A percentile compares a stretch with the other conserved stretches of the same genome.
Evolutionary conservation across 2,329 filamentous ascomycete species (phyloP).

Genomic region (Aspergillus pseudotamarii): DNA sequence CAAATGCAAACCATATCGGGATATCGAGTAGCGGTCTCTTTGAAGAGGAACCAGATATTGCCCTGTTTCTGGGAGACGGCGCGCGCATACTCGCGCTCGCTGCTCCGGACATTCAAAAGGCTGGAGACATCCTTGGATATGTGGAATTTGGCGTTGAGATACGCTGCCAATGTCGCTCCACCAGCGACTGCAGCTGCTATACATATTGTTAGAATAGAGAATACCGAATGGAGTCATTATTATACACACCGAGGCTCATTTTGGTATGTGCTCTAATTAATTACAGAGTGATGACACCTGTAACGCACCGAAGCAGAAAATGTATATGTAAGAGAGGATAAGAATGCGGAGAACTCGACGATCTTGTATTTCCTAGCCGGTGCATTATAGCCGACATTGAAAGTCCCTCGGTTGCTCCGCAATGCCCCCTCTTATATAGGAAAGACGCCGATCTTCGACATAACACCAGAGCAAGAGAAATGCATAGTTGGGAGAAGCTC

Average conservation of each 20-base stretch:
- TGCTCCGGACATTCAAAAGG: constrained; percentile 49
- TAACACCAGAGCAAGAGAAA: neutral
- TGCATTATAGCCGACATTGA: neutral
- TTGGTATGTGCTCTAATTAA: neutral
- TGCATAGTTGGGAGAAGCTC: neutral
- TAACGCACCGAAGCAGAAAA: neutral
- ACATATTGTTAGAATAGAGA: neutral
- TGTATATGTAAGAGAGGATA: neutral
- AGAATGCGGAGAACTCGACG: neutral
- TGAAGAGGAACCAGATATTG: constrained; percentile 69
- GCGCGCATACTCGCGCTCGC: constrained; percentile 50
- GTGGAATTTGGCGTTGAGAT: constrained; percentile 67
- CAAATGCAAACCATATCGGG: constrained; percentile 65
- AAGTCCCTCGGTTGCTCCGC: constrained; percentile 1
- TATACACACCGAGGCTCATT: constrained; percentile 9
- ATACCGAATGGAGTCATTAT: neutral
- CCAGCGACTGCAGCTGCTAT: constrained; percentile 28
- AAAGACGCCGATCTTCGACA: neutral
- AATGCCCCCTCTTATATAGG: neutral
- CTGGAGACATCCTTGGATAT: constrained; percentile 61
- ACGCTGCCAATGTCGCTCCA: constrained; percentile 33
- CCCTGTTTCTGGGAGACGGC: constrained; percentile 54
- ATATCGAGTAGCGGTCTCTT: constrained; percentile 55
- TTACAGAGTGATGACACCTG: neutral
- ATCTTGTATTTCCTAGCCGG: neutral